Evolutionary conservation across 192 early-diverging fungal species (phyloP).

Genomic region (Coemansia sp.): DNA sequence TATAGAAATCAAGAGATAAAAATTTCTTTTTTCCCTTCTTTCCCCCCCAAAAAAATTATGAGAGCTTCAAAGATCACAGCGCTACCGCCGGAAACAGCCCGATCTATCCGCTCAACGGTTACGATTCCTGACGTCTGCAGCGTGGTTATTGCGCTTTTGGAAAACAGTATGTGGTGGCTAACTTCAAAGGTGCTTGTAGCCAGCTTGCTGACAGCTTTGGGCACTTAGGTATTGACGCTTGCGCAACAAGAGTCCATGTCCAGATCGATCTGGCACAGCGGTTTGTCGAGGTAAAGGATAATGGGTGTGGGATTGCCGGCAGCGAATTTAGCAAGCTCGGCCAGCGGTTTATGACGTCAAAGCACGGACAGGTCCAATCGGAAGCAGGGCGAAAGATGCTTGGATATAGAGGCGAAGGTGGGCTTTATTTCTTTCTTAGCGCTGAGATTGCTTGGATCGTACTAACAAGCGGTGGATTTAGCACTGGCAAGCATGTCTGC

Average conservation of each 20-base stretch:
- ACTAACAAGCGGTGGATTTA: conserved; percentile 6
- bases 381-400: background rate
- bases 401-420: conserved; percentile 40
- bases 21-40: background rate
- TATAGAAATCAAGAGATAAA: background rate
- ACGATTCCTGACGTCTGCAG: conserved; percentile 27
- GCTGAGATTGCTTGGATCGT: background rate
- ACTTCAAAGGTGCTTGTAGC: background rate
- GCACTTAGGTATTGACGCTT: conserved; percentile 38
- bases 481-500: conserved; percentile 43
- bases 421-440: background rate
- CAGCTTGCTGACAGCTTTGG: background rate
- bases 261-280: conserved; percentile 19
- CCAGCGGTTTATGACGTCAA: conserved; percentile 28
- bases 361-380: background rate
- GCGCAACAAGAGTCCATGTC: conserved; percentile 25
- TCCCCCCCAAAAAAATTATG: background rate
- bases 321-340: conserved; percentile 19
- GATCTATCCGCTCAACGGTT: conserved; percentile 24
- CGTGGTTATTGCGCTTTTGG: conserved; percentile 23
- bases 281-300: conserved; percentile 22
- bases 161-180: conserved; percentile 29
- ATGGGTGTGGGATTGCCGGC: conserved; percentile 28
- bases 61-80: background rate
- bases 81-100: background rate